Percentiles rank a stretch among this genome's conserved stretches.
Evolutionary conservation across 148 eudicot genomes (phyloP).

Genomic region (Chenopodium berlandieri): DNA sequence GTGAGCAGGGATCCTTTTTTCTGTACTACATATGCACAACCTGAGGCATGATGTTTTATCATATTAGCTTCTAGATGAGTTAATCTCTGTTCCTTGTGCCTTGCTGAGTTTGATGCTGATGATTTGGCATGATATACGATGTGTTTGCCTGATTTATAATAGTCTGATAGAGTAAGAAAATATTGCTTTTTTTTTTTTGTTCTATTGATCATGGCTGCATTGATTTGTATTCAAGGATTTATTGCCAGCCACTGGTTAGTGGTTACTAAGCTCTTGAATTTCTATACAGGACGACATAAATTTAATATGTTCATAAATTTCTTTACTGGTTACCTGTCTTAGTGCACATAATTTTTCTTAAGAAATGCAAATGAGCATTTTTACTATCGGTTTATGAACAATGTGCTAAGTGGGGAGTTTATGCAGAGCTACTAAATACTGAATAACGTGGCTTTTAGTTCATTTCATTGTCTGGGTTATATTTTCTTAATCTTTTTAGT

Average conservation of each 20-base stretch:
- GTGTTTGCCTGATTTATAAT: background rate
- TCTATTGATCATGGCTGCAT: no score
- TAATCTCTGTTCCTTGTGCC: background rate
- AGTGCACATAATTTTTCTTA: no score
- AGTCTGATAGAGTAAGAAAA: background rate
- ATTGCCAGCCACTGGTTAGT: background rate
- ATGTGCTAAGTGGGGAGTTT: no score
- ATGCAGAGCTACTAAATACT: no score
- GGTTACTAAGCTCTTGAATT: background rate
- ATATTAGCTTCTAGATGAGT: background rate
- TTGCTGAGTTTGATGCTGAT: background rate
- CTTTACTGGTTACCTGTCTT: no score
- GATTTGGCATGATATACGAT: background rate
- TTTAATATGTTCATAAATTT: conserved; percentile 50
- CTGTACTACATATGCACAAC: background rate
- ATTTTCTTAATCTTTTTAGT: no score
- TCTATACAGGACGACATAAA: conserved; percentile 70
- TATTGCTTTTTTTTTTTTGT: background rate
- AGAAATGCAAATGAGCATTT: no score
- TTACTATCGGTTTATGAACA: no score
- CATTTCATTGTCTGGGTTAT: no score
- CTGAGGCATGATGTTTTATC: background rate
- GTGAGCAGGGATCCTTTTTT: background rate
- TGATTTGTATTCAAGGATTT: background rate
- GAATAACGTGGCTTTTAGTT: no score